A percentile compares a stretch with the other conserved stretches of the same genome.
Conservation (phyloP, 805 yeast genomes). For the Candida krabiensis region DNA sequence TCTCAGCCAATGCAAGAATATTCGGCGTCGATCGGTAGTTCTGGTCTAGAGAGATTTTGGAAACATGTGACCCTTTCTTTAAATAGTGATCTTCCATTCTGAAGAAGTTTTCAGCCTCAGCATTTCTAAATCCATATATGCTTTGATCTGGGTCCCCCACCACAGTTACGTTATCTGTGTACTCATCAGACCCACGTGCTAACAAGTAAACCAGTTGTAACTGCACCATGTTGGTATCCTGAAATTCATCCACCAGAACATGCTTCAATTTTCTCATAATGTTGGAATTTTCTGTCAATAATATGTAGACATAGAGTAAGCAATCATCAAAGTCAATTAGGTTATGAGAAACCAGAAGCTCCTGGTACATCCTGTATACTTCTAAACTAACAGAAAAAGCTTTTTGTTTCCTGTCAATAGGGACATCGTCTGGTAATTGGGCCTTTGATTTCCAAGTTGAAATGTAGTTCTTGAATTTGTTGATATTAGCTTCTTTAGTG, state of each 20-base stretch:
- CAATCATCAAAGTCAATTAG: conserved; percentile 85
- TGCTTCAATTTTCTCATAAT: conserved; percentile 56
- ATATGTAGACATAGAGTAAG: conserved; percentile 50
- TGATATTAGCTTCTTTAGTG: conserved; percentile 38
- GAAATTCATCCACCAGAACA: conserved; percentile 90
- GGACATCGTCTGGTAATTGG: conserved; percentile 38
- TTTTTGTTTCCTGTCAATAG: conserved; percentile 21
- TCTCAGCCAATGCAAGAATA: conserved; percentile 64
- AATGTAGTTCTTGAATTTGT: conserved; percentile 43
- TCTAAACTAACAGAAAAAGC: conserved; percentile 34
- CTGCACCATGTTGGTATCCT: conserved; percentile 84
- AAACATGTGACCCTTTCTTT: conserved; percentile 13
- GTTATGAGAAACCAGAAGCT: conserved; percentile 39
- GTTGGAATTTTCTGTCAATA: conserved; percentile 44
- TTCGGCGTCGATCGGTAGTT: conserved; percentile 80
- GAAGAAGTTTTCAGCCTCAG: conserved; percentile 65
- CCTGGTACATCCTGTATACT: conserved; percentile 56
- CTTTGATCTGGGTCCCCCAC: conserved; percentile 98
- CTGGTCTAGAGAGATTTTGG: conserved; percentile 50
- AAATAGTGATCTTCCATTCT: conserved; percentile 45
- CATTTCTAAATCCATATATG: conserved; percentile 85
- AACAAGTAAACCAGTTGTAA: conserved; percentile 61
- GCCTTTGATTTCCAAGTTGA: conserved; percentile 60
- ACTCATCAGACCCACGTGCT: conserved; percentile 39
- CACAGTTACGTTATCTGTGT: conserved; percentile 64